These are phyloP conservation scores for Debaryomyces psychrophilus DNA, from an alignment of 1,139 yeast genomes.

Conservation along the genomic window DNA sequence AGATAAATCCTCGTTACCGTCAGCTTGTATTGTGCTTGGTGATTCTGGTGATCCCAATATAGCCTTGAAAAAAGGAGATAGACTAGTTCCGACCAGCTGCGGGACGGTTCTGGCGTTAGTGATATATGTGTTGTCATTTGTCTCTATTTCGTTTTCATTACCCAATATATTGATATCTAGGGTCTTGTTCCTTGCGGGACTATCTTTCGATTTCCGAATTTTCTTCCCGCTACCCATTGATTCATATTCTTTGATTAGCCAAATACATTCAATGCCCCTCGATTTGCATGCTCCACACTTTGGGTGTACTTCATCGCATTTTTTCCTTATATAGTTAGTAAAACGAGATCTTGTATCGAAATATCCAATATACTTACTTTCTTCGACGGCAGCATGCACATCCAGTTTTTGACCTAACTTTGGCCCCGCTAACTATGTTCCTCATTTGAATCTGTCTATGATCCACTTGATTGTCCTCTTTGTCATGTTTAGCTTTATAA, in stretches of 20 bases:
- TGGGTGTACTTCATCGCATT: slow-evolving; percentile 34
- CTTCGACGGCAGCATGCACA: slow-evolving; percentile 13
- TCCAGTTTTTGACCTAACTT: slow-evolving; percentile 13
- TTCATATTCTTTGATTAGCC: slow-evolving; percentile 13
- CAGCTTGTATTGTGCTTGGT: neutral
- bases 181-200: neutral
- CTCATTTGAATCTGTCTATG: slow-evolving; percentile 1
- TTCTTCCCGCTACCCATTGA: neutral
- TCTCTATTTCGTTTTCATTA: neutral
- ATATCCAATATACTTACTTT: slow-evolving; percentile 9
- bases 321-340: slow-evolving; percentile 14
- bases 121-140: neutral
- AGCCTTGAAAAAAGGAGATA: slow-evolving; percentile 1
- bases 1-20: neutral
- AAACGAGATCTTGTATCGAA: neutral
- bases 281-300: slow-evolving; percentile 27
- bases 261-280: slow-evolving; percentile 25
- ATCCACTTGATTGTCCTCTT: neutral
- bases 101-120: neutral
- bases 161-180: neutral
- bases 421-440: slow-evolving; percentile 3
- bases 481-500: neutral
- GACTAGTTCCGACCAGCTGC: neutral
- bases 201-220: neutral
- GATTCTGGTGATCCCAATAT: neutral